Percentiles rank a stretch among this genome's conserved stretches.
Evolutionary conservation across 768 basidiomycete genomes (phyloP).

Genomic region (Suillus alpinus): DNA sequence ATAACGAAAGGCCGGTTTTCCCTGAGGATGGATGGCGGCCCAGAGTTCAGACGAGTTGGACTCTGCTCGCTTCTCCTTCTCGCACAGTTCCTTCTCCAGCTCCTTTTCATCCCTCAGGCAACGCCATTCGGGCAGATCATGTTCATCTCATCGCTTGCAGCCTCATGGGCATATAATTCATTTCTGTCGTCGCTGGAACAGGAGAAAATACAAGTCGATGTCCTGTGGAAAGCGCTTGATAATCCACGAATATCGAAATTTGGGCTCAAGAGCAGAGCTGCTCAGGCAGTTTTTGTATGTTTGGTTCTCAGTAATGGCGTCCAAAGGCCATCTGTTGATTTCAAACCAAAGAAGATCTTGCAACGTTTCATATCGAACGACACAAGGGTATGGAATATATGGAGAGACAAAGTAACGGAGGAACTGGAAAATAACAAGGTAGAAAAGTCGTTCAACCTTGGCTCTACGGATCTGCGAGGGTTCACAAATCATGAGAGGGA

Average conservation of each 20-base stretch:
- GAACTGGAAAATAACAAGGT: slow-evolving; percentile 15
- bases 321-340: slow-evolving; percentile 3
- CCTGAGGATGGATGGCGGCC: slow-evolving; percentile 17
- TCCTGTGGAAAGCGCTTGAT: slow-evolving; percentile 16
- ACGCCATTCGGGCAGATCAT: slow-evolving; percentile 33
- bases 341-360: slow-evolving; percentile 8
- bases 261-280: slow-evolving; percentile 9
- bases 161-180: slow-evolving; percentile 35
- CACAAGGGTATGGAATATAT: slow-evolving; percentile 25
- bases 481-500: background rate
- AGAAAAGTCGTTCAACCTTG: background rate
- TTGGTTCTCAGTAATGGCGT: slow-evolving; percentile 15
- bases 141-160: slow-evolving; percentile 29
- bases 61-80: slow-evolving; percentile 30
- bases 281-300: slow-evolving; percentile 23
- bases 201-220: slow-evolving; percentile 22
- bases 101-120: slow-evolving; percentile 35
- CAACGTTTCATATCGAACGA: slow-evolving; percentile 25
- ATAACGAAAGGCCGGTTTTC: slow-evolving; percentile 32
- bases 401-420: slow-evolving; percentile 22
- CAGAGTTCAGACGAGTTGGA: slow-evolving; percentile 22
- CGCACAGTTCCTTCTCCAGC: slow-evolving; percentile 31
- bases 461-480: background rate
- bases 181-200: slow-evolving; percentile 38
- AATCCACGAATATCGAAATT: slow-evolving; percentile 18